These are phyloP conservation scores for Helicocarpus griseus DNA, from an alignment of 2,329 filamentous ascomycete genomes.

Conservation along the genomic window DNA sequence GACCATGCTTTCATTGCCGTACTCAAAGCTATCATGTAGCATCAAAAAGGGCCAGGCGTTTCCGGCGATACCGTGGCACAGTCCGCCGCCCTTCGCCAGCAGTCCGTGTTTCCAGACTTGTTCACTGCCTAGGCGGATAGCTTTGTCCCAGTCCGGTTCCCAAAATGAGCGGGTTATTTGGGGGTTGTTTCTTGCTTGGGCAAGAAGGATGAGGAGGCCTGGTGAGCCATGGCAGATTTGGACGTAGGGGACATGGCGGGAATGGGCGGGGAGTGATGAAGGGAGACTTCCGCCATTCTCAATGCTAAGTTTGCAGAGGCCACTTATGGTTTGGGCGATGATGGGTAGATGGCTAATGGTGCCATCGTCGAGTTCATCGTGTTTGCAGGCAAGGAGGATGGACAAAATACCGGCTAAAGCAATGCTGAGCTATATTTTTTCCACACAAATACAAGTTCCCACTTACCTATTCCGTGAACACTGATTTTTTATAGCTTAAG, in stretches of 20 bases:
- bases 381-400: conserved; percentile 26
- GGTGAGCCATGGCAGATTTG: conserved; percentile 35
- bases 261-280: conserved; percentile 24
- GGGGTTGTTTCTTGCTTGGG: conserved; percentile 21
- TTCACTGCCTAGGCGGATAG: conserved; percentile 23
- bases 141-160: conserved; percentile 30
- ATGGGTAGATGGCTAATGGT: conserved; percentile 18
- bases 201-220: conserved; percentile 28
- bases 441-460: background rate
- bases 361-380: conserved; percentile 21
- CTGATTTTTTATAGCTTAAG: conserved; percentile 3
- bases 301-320: conserved; percentile 27
- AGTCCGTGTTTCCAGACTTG: conserved; percentile 34
- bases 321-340: conserved; percentile 29
- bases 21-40: conserved; percentile 28
- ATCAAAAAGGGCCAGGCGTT: conserved; percentile 32
- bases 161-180: conserved; percentile 21
- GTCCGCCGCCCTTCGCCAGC: conserved; percentile 31
- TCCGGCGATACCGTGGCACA: conserved; percentile 34
- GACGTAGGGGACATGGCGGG: conserved; percentile 23
- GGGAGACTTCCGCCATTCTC: conserved; percentile 29
- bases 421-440: background rate
- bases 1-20: conserved; percentile 16
- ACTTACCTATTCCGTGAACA: conserved; percentile 17
- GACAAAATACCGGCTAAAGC: conserved; percentile 27